phyloP scores from a whole-genome alignment of 805 yeast species.

The Yarrowia deformans region DNA sequence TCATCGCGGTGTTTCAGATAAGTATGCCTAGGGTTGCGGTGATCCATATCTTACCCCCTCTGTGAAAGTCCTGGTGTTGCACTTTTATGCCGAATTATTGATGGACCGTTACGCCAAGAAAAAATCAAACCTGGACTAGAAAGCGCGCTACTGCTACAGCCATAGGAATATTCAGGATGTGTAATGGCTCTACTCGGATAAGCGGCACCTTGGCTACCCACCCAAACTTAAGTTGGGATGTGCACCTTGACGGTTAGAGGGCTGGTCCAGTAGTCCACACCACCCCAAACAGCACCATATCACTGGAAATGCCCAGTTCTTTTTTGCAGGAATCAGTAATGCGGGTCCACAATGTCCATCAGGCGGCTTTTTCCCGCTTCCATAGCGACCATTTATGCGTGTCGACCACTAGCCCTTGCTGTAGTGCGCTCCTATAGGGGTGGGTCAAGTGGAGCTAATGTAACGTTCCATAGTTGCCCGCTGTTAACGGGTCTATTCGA shows the following conservation, averaged over 20 bases:
- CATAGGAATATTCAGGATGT: background rate
- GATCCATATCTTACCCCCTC: background rate
- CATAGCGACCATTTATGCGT: background rate
- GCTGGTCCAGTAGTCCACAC: background rate
- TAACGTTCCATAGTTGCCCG: background rate
- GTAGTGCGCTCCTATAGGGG: background rate
- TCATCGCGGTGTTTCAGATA: background rate
- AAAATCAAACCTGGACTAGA: background rate
- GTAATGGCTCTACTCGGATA: slow-evolving; percentile 6
- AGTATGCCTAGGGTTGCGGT: background rate
- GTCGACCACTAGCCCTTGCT: background rate
- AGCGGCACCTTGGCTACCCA: slow-evolving; percentile 10
- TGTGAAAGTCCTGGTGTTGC: background rate
- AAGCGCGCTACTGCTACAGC: too few species aligned
- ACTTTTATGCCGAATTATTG: background rate
- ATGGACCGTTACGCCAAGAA: slow-evolving; percentile 8
- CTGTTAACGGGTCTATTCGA: background rate
- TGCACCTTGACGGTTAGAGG: slow-evolving; percentile 19
- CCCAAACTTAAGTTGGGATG: slow-evolving; percentile 16
- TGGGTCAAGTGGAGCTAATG: background rate
- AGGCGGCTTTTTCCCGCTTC: background rate
- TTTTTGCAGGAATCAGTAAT: background rate
- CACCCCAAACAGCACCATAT: background rate
- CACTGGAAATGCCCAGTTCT: too few species aligned
- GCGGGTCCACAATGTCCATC: background rate